phyloP scores from a whole-genome alignment of 2,329 filamentous ascomycete genomes.

The Trichoderma atrobrunneum region DNA sequence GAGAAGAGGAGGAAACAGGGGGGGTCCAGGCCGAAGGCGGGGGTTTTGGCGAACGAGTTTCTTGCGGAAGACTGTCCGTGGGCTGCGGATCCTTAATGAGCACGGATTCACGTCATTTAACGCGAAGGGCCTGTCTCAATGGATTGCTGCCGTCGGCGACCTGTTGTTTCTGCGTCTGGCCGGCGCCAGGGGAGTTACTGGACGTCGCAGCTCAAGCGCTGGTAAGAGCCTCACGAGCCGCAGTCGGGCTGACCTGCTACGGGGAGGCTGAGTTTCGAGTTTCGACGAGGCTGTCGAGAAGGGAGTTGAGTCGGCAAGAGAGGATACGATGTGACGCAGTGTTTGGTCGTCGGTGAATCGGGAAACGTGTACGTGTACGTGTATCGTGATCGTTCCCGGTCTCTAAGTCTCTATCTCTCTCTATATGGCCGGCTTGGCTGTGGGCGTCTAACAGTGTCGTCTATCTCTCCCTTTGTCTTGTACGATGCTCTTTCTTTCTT shows the following conservation, averaged over 20 bases:
- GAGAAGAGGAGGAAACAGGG: constrained; percentile 6
- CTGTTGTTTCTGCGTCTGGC: neutral
- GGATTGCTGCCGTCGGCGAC: neutral
- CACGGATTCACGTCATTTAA: constrained; percentile 20
- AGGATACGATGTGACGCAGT: neutral
- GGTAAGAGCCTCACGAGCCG: constrained; percentile 1
- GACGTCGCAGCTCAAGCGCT: neutral
- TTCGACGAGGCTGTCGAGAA: constrained; percentile 4
- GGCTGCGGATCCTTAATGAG: constrained; percentile 13
- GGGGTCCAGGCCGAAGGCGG: constrained; percentile 1
- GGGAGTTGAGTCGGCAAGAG: neutral
- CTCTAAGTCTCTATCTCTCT: constrained; percentile 7
- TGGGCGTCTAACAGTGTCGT: neutral
- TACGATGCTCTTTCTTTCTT: neutral
- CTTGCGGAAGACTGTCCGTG: constrained; percentile 15
- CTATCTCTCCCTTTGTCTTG: neutral
- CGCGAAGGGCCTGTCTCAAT: constrained; percentile 8
- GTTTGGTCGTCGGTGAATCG: neutral
- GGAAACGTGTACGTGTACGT: neutral
- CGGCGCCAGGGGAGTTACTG: neutral
- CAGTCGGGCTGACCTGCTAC: neutral
- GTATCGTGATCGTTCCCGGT: neutral
- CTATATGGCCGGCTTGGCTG: neutral
- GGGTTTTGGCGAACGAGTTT: constrained; percentile 18
- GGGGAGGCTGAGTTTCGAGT: constrained; percentile 1